phyloP scores from a whole-genome alignment of 345 rosid species.

The Conringia planisiliqua region DNA sequence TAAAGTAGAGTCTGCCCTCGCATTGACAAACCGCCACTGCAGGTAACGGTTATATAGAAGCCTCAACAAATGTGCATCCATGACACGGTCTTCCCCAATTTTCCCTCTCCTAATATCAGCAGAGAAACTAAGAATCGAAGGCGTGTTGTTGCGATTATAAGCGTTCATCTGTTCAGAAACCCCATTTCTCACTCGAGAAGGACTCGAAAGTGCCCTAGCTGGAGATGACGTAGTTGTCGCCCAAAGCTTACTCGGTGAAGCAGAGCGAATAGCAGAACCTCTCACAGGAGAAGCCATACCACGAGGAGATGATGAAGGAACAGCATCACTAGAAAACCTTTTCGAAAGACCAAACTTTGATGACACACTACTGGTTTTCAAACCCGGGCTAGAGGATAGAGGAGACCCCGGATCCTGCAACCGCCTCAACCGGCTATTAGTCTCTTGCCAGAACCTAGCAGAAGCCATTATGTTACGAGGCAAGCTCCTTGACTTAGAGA shows the following conservation, averaged over 20 bases:
- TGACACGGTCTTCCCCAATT: slow-evolving; percentile 66
- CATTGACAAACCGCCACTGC: slow-evolving; percentile 92
- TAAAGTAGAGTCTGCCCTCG: slow-evolving; percentile 67
- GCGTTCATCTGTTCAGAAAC: slow-evolving; percentile 44
- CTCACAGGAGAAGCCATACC: slow-evolving; percentile 72
- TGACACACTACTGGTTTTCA: slow-evolving; percentile 49
- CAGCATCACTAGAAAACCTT: slow-evolving; percentile 59
- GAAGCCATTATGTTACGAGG: slow-evolving; percentile 66
- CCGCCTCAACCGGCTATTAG: slow-evolving; percentile 88
- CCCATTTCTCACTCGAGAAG: slow-evolving; percentile 51
- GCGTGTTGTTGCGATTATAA: slow-evolving; percentile 39
- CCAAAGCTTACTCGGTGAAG: slow-evolving; percentile 47
- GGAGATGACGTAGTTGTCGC: slow-evolving; percentile 49
- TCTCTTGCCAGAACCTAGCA: slow-evolving; percentile 98
- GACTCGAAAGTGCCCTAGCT: slow-evolving; percentile 38
- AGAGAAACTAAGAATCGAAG: slow-evolving; percentile 74
- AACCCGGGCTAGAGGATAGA: slow-evolving; percentile 57
- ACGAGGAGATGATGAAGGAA: slow-evolving; percentile 61
- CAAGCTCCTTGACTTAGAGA: slow-evolving; percentile 47
- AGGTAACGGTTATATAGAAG: slow-evolving; percentile 71
- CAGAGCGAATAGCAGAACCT: slow-evolving; percentile 44
- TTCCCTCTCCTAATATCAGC: slow-evolving; percentile 84
- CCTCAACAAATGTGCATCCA: slow-evolving; percentile 79
- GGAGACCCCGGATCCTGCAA: slow-evolving; percentile 91
- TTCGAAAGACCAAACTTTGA: slow-evolving; percentile 68